Evolutionary conservation across 2,329 filamentous ascomycete genomes (phyloP), one percentile per base, ranked within the genome.

Genomic region (Fusarium scirpi): DNA sequence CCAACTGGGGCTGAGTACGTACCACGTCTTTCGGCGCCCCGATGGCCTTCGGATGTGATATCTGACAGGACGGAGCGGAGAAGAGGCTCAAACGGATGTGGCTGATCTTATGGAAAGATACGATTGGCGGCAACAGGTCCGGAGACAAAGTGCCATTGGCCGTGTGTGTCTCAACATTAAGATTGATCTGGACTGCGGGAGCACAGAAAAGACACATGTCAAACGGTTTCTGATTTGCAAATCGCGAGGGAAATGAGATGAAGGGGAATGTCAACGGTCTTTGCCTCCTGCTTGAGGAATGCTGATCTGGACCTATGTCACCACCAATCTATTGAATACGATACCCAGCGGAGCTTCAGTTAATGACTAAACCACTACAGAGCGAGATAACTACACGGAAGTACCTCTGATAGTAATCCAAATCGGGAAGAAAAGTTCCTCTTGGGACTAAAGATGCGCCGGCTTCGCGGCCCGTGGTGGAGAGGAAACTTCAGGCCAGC

Each of bases 1-100:
- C 12, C 11, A 24, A 10, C 30, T 40, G n/a, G 44, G 54, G 24
- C 15, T 20, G 16, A 16, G 18, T 29, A 43, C 34, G 32, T 53
- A 22, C 22, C 30, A 16, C n/a, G 16, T 27, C 18, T 45, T 24
- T 18, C 46, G 16, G 15, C 32, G 27, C 41, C 34, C 67, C 54
- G 63, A 70, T 40, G 40, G 34, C 11, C 18, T 67, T 64, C 59
- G 67, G 68, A 64, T 65, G 32, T 70, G 68, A 69, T 56, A 71
- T 62, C 24, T 67, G 59, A 72, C 44, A 58, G 16, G 34, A 9
- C 10, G 10, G 25, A 30, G 32, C 27, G 32, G 29, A n/a, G 8
- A 49, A 16, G 62, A 65, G 58, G 63, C 60, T 69, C 65, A 60
- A 66, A 59, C 52, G 54, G 59, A 51, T 41, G 62, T 55, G 47